These are phyloP conservation scores for Haematococcus sp. DNA, from an alignment of 139 green algal genomes.

Conservation along the genomic window DNA sequence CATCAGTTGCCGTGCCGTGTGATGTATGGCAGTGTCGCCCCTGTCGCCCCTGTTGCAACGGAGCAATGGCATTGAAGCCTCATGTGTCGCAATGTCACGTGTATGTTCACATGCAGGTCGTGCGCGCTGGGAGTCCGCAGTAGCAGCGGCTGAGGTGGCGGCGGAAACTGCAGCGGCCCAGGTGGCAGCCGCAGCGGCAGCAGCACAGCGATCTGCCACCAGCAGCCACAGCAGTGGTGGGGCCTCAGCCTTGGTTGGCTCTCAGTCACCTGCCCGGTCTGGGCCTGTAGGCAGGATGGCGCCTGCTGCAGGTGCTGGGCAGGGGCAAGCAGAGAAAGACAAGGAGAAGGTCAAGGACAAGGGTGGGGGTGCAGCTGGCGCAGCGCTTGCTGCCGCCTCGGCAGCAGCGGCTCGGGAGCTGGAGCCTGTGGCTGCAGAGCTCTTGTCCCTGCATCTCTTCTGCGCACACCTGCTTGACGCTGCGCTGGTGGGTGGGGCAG, in stretches of 20 bases:
- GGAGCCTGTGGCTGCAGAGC: not conserved
- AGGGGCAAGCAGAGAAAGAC: no score
- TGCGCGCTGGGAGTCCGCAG: not conserved
- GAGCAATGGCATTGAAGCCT: no score
- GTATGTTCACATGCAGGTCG: no score
- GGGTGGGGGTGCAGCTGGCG: no score
- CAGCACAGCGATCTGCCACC: not conserved
- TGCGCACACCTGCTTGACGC: slow-evolving; percentile 5
- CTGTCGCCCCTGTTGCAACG: no score
- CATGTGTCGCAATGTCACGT: no score
- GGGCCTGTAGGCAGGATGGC: not conserved
- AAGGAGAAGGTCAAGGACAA: not conserved
- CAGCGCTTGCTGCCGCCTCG: not conserved
- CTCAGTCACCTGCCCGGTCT: not conserved
- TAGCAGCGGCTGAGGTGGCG: slow-evolving; percentile 5
- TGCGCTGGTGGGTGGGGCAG: not conserved
- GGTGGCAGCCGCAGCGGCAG: not conserved
- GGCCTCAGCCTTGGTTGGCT: not conserved
- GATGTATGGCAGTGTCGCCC: no score
- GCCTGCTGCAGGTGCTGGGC: not conserved
- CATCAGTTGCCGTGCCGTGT: no score
- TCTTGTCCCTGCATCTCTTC: slow-evolving; percentile 10
- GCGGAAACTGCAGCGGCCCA: not conserved
- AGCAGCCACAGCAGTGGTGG: not conserved
- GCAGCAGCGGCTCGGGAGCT: not conserved